Evolutionary conservation across 78 protist genomes (phyloP), one percentile per base, ranked within the genome.

Genomic region (Salpingoeca rosetta): DNA sequence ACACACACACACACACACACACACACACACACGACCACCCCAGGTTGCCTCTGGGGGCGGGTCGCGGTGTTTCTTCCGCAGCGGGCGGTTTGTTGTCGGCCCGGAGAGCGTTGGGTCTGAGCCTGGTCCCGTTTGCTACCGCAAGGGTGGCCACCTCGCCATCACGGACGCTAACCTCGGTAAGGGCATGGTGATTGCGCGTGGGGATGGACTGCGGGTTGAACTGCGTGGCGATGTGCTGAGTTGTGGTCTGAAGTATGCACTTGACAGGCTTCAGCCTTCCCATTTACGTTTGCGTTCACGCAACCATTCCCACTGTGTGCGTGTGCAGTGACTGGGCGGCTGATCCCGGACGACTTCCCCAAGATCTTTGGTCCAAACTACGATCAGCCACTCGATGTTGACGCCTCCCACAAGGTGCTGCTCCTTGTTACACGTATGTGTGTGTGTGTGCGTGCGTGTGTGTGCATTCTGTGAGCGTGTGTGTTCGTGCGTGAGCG

Each of bases 41-140:
- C n/a, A n/a, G n/a, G 98, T 97, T 2, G 99, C 99, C 0, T 96
- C 99, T 2, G 98, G 98, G 65, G 99, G 99, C 17, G 99, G 98
- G 26, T 86, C 93, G 37, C 81, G 94, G 28, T 82, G 95, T n/a
- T 82, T 88, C 43, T 96, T 94, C 83, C 79, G 83, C 2, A 31
- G 89, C 44, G 97, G 96, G 41, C 38, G 85, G 79, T 90, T 94
- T 80, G 44, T 27, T 0, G 97, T 95, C 11, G 98, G 98, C 0
- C 98, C 98, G 12, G 98, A 96, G 82, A 86, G 93, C 24, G 96
- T 88, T 0, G 95, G 97, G 3, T 90, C 96, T 10, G 89, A 86
- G 35, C 96, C 96, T 27, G 92, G 98, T 3, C 98, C 98, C 2
- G 96, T 92, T 3, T 97, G 98, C 88, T 97, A 97, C 86, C 93